Evolutionary conservation across 2,329 filamentous ascomycete species (phyloP).

Genomic region (Botrytis byssoidea): DNA sequence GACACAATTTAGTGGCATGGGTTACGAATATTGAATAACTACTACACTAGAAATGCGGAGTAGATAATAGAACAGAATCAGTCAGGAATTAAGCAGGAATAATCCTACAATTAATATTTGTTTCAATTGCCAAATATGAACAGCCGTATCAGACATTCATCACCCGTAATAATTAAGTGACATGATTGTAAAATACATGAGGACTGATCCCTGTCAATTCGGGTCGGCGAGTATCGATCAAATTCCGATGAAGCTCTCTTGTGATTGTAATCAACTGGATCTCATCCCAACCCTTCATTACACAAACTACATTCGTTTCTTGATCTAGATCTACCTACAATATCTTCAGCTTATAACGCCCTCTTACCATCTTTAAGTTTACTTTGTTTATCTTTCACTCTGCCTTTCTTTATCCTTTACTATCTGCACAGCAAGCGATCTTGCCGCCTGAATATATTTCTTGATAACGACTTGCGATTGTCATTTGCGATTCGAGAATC

Average conservation of each 20-base stretch:
- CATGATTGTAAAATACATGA: neutral
- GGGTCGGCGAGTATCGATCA: neutral
- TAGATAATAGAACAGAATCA: constrained; percentile 13
- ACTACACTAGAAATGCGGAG: constrained; percentile 7
- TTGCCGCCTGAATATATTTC: neutral
- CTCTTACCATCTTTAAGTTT: no score
- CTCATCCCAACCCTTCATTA: neutral
- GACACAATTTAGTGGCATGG: constrained; percentile 1
- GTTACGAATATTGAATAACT: constrained; percentile 14
- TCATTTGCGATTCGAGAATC: neutral
- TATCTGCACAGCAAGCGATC: no score
- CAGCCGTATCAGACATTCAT: neutral
- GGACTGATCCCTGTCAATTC: neutral
- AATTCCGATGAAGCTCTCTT: neutral
- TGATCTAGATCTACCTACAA: neutral
- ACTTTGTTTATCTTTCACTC: neutral
- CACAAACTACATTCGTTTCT: neutral
- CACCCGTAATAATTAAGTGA: no score
- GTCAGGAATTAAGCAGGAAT: neutral
- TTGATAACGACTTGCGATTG: neutral
- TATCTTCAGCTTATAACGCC: neutral
- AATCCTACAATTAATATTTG: neutral
- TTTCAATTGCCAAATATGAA: neutral
- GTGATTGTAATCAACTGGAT: neutral
- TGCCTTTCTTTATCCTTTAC: neutral